phyloP scores from a whole-genome alignment of 495 filamentous ascomycete species.

The Aspergillus affinis region DNA sequence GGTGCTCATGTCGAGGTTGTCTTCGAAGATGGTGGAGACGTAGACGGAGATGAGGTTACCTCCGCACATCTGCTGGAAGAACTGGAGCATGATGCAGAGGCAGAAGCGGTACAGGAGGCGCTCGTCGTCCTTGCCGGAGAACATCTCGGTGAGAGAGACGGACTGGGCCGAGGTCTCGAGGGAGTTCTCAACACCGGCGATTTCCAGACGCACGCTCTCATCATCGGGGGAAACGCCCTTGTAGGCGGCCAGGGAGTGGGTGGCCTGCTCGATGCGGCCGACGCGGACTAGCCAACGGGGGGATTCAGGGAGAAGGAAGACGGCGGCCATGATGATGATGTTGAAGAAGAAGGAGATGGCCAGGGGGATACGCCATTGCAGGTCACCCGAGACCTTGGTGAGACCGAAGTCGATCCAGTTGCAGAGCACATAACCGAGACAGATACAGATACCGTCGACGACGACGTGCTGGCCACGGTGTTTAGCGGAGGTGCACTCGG shows the following conservation, averaged over 20 bases:
- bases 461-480: constrained; percentile 48
- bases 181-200: constrained; percentile 40
- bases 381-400: constrained; percentile 36
- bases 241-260: constrained; percentile 31
- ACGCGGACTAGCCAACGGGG: constrained; percentile 45
- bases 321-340: constrained; percentile 28
- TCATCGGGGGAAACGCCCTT: constrained; percentile 29
- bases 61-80: constrained; percentile 45
- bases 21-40: constrained; percentile 34
- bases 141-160: constrained; percentile 24
- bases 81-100: constrained; percentile 40
- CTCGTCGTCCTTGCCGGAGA: constrained; percentile 26
- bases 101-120: constrained; percentile 34
- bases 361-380: constrained; percentile 52
- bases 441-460: constrained; percentile 51
- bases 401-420: constrained; percentile 66
- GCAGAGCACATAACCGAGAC: constrained; percentile 59
- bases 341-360: constrained; percentile 51
- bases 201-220: constrained; percentile 31
- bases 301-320: constrained; percentile 57
- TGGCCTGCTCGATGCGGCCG: constrained; percentile 31
- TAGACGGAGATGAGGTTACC: constrained; percentile 38
- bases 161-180: constrained; percentile 28
- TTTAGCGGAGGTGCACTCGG: constrained; percentile 30
- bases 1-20: constrained; percentile 28